Conservation (phyloP, 129 eudicot genomes). For the Sambucus nigra region DNA sequence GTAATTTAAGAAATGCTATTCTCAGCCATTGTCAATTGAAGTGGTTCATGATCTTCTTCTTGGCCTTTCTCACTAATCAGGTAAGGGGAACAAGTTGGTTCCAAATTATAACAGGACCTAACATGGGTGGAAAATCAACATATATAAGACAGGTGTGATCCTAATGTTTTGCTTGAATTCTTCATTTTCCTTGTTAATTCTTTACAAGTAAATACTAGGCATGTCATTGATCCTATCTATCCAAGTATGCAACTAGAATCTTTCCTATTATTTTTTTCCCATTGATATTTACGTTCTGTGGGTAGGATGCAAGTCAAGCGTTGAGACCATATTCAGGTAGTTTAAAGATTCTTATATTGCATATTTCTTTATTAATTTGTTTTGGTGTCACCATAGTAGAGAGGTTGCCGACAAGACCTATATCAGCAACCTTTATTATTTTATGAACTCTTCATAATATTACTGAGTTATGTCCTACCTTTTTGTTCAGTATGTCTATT, state of each 20-base stretch:
- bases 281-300: not conserved
- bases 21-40: not conserved
- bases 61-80: slow-evolving; percentile 27
- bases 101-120: slow-evolving; percentile 96
- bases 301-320: not conserved
- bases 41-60: slow-evolving; percentile 9
- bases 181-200: no score
- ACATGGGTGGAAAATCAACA: slow-evolving; percentile 99
- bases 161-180: slow-evolving; percentile 2
- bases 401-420: not conserved
- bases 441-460: not conserved
- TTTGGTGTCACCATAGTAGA: not conserved
- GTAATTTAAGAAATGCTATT: slow-evolving; percentile 6
- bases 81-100: slow-evolving; percentile 87
- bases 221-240: not conserved
- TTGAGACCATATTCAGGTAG: not conserved
- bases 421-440: not conserved
- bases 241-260: no score
- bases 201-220: not conserved
- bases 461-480: not conserved
- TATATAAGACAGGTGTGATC: slow-evolving; percentile 72
- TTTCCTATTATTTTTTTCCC: no score
- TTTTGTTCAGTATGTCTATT: not conserved
- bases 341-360: not conserved
- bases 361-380: not conserved